These are phyloP conservation scores for Coniosporium tulheliwenetii DNA, from an alignment of 2,329 filamentous ascomycete species.

Conservation along the genomic window DNA sequence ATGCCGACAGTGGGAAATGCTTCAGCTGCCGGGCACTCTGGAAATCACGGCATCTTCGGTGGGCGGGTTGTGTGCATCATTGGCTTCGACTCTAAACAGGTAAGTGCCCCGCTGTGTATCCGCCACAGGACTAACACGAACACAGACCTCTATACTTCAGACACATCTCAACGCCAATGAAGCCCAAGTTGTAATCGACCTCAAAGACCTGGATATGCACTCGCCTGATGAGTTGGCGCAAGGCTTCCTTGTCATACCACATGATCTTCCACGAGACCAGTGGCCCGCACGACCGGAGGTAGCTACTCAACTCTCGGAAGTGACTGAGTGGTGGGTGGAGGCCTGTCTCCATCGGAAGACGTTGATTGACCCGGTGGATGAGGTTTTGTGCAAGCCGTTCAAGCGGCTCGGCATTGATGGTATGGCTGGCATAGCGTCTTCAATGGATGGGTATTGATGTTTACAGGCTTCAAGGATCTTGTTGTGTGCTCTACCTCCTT, in stretches of 20 bases:
- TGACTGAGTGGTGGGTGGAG: conserved; percentile 92
- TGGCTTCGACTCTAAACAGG: conserved; percentile 18
- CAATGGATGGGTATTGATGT: conserved; percentile 4
- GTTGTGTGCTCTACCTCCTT: conserved; percentile 72
- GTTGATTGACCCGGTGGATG: conserved; percentile 51
- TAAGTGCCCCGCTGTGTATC: neutral
- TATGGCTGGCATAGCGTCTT: conserved; percentile 8
- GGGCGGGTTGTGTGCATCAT: conserved; percentile 9
- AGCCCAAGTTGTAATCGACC: conserved; percentile 14
- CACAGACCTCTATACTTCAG: conserved; percentile 13
- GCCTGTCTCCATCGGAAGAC: conserved; percentile 64
- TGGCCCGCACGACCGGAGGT: conserved; percentile 10
- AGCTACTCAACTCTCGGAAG: conserved; percentile 18
- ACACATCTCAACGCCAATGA: conserved; percentile 19
- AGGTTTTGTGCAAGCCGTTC: conserved; percentile 67
- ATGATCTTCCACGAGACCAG: conserved; percentile 13
- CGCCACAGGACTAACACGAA: no score
- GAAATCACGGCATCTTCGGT: neutral
- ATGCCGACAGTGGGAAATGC: no score
- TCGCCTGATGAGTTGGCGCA: conserved; percentile 13
- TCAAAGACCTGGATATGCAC: conserved; percentile 11
- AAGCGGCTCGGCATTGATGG: conserved; percentile 49
- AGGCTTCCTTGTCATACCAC: conserved; percentile 29
- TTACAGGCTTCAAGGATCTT: conserved; percentile 47
- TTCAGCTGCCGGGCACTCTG: no score